phyloP scores from a whole-genome alignment of 2,329 filamentous ascomycete species.

The Malbranchea zuffiana region DNA sequence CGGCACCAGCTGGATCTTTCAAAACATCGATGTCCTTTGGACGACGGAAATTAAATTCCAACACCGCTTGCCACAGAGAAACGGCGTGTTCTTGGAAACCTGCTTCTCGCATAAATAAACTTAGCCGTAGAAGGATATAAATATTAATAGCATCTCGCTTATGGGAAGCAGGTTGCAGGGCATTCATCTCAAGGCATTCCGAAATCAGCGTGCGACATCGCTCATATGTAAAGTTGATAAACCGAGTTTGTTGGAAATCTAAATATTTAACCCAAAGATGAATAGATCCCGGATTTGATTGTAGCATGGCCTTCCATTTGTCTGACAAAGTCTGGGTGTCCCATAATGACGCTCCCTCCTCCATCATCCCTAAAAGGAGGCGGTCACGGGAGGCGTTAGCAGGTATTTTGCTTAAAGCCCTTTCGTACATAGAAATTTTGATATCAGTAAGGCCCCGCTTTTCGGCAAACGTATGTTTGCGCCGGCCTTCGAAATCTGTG shows the following conservation, averaged over 20 bases:
- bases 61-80: conserved; percentile 69
- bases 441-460: conserved; percentile 62
- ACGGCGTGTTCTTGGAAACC: conserved; percentile 69
- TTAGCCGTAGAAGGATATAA: conserved; percentile 66
- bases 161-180: conserved; percentile 10
- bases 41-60: conserved; percentile 60
- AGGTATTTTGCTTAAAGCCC: conserved; percentile 54
- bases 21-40: conserved; percentile 31
- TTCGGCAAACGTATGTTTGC: conserved; percentile 48
- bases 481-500: conserved; percentile 19
- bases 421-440: conserved; percentile 67
- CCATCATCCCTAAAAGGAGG: conserved; percentile 59
- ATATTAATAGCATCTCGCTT: conserved; percentile 38
- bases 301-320: conserved; percentile 55
- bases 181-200: conserved; percentile 43
- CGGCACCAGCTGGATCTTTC: conserved; percentile 10
- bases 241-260: conserved; percentile 58
- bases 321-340: conserved; percentile 48
- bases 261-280: conserved; percentile 63
- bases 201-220: conserved; percentile 50
- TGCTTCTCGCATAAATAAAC: conserved; percentile 60
- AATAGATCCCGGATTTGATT: conserved; percentile 47
- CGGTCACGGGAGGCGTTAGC: conserved; percentile 41
- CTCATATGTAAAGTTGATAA: conserved; percentile 58
- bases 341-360: conserved; percentile 66